Evolutionary conservation across 78 protist genomes (phyloP).

Genomic region (Bigelowiella natans): DNA sequence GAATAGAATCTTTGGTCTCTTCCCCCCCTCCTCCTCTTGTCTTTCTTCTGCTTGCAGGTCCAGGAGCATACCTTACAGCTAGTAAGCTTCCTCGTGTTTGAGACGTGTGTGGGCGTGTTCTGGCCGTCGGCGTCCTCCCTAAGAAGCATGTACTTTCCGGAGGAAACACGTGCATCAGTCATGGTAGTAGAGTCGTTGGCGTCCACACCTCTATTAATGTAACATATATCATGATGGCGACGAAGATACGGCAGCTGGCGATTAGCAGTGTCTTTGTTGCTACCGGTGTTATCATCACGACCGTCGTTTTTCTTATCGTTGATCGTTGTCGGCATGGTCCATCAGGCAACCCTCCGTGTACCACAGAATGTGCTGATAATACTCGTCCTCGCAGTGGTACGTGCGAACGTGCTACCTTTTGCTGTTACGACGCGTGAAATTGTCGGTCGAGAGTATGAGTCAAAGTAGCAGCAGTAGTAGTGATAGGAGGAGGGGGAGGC

Average conservation of each 20-base stretch:
- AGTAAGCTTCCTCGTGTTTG: neutral
- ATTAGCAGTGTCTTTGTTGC: too few species aligned
- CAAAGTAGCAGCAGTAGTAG: neutral
- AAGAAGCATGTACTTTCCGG: neutral
- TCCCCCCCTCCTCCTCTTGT: too few species aligned
- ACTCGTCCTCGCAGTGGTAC: neutral
- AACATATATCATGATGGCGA: too few species aligned
- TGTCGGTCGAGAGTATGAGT: neutral
- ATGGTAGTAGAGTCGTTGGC: too few species aligned
- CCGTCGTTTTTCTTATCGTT: too few species aligned
- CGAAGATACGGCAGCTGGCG: too few species aligned
- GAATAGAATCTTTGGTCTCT: too few species aligned
- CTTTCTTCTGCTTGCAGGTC: too few species aligned
- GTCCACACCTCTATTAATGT: too few species aligned
- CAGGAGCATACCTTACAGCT: neutral
- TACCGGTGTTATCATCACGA: too few species aligned
- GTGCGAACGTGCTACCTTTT: neutral
- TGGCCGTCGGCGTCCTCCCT: neutral
- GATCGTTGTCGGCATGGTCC: too few species aligned
- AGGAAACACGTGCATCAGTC: neutral
- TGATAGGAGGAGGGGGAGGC: too few species aligned
- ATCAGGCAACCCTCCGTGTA: neutral
- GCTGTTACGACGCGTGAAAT: neutral
- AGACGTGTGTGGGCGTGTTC: neutral
- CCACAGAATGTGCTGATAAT: neutral